Evolutionary conservation across 2,329 filamentous ascomycete genomes (phyloP), one percentile per base, ranked within the genome.

Genomic region (Cercospora beticola): DNA sequence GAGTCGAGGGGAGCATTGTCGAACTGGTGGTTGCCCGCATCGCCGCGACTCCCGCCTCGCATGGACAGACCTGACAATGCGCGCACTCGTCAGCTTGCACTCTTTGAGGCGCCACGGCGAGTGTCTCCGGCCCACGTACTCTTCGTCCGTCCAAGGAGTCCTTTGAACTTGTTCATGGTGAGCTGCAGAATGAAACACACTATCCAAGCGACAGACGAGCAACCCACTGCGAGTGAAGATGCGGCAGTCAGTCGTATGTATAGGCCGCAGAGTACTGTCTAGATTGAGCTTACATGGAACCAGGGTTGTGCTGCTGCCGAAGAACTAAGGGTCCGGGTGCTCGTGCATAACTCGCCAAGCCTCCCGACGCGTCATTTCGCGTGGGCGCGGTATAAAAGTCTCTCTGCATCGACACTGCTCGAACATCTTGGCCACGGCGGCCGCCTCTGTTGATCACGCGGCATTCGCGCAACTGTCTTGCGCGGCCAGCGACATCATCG

Each of bases 1-100:
- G 87, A 87, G 75, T 90, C 73, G 67, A 64, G 64, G 40, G 67
- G 70, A 7, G 69, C 72, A 64, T 72, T 71, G 54, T 72, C 65
- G 68, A 73, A 69, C 28, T 68, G 36, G 33, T 66, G 30, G 33
- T 62, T 49, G 26, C 21, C n/a, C 59, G 46, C 59, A 12, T 52
- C 65, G 43, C 65, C 36, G 36, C 52, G 30, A 59, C 36, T 61
- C 12, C 66, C 61, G 63, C 28, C 60, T 36, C 62, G 49, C 14
- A 43, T 43, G 23, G 59, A 62, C 62, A 64, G 52, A 36, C 62
- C 62, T 64, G 49, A 18, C 26, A 30, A 30, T 30, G 18, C n/a
- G 23, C 43, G 43, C n/a, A 58, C 26, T 30, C 46, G 62, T 64
- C 62, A 64, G 68, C 59, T 62, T 58, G 16, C n/a, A 59, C 28